Evolutionary conservation across 73 alveolate species (phyloP), one percentile per base, ranked within the genome.

Genomic region (Paramecium sonneborni): DNA sequence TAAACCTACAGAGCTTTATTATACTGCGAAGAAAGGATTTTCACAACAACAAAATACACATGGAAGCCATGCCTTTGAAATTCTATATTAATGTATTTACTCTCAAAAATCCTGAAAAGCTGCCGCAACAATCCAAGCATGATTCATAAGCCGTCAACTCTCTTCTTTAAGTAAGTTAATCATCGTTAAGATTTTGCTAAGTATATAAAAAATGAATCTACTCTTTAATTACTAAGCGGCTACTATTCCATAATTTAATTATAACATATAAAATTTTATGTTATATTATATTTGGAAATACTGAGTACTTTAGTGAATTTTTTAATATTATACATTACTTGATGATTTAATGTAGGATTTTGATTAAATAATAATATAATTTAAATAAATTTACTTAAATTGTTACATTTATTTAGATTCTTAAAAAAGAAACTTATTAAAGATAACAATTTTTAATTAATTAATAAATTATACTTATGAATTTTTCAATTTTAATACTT

Each of bases 21-120:
- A n/a, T 5, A 68, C 85, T 10, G 85, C 85, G 23, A 18, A 68
- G 48, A 68, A 68, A 9, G 85, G 85, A 68, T 68, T 68, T 12
- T 68, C 85, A 28, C 85, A 68, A 68, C 85, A 68, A 24, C 41
- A 68, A 28, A 12, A 68, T 23, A 68, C 23, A 68, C 85, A 68
- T 7, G 85, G 85, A 8, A 68, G 24, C 85, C 85, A 68, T 68
- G 85, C 85, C 74, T 56, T 56, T 9, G 6, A 9, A n/a, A 12
- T 56, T 12, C 28, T 56, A 56, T 56, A 56, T 56, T 12, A 12
- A 12, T 9, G n/a, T n/a, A n/a, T n/a, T n/a, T n/a, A 56, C 74
- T 68, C 85, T 20, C 6, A 68, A 68, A 24, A 7, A 23, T 68
- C 85, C 85, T 10, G 55, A 6, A 20, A 10, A 68, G 6, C 48